Conservation (phyloP, 2,329 filamentous ascomycete species). For the Xylaria digitata region DNA sequence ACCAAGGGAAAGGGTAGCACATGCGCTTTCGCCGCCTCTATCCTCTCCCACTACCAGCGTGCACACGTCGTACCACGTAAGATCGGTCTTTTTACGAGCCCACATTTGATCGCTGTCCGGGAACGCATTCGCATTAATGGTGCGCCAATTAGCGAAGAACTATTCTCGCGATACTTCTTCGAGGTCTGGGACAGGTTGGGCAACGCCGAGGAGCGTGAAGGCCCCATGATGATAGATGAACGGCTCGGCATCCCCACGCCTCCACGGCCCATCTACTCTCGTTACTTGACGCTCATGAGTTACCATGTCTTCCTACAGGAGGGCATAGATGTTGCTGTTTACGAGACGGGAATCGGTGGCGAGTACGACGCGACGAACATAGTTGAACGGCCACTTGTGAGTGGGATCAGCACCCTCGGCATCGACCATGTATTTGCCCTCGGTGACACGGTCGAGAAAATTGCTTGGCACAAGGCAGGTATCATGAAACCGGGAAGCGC, state of each 20-base stretch:
- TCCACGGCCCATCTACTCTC: constrained; percentile 67
- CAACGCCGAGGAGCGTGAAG: constrained; percentile 49
- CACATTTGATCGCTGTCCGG: constrained; percentile 74
- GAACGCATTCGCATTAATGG: constrained; percentile 75
- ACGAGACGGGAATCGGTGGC: constrained; percentile 75
- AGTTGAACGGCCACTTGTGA: constrained; percentile 66
- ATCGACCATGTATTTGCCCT: constrained; percentile 75
- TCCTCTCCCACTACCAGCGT: constrained; percentile 65
- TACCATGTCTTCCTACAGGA: constrained; percentile 70
- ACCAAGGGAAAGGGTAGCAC: constrained; percentile 84
- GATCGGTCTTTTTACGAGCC: constrained; percentile 75
- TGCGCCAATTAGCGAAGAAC: constrained; percentile 64
- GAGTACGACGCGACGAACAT: constrained; percentile 77
- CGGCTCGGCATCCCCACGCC: constrained; percentile 51
- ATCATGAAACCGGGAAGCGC: constrained; percentile 72
- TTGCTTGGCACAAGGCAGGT: constrained; percentile 80
- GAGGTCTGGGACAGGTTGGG: constrained; percentile 71
- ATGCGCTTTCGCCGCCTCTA: constrained; percentile 73
- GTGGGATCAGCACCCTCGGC: constrained; percentile 73
- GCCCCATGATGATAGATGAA: constrained; percentile 42
- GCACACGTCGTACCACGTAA: constrained; percentile 53
- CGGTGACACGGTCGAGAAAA: constrained; percentile 71
- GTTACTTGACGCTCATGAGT: constrained; percentile 63
- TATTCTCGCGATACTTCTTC: constrained; percentile 75
- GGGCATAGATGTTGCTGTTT: constrained; percentile 70